Base-by-base conservation (phyloP, 805 yeast genomes). In the Monosporozyma aerobia region DNA sequence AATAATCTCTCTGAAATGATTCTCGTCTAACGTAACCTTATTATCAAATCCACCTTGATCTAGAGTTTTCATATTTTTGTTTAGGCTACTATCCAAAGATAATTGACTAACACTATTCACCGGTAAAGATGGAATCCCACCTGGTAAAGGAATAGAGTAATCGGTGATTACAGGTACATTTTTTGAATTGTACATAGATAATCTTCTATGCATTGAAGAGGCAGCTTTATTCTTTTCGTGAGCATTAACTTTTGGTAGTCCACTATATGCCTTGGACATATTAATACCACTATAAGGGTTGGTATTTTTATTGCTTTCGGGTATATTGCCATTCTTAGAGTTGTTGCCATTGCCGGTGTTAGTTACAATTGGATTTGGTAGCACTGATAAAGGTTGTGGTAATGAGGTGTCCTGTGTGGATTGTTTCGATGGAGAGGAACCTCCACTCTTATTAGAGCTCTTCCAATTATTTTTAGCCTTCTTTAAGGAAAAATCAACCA, bases 151-250 rank as follows among this genome's bases (percentile, higher is more conserved):
- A 53, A 62, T 57, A 6, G 68, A 55, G 49, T 65, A 59, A 46
- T 67, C 68, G 33, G 62, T 29, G 14, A 41, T 25, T 14, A 68
- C 63, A n/a, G 68, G 64, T n/a, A 57, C 60, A 51, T 62, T 58
- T 46, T 60, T 59, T 11, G 63, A 57, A 46, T 70, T 60, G 52
- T 72, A 75, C 33, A 76, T 67, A 2, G 79, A 75, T 54, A 76
- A 64, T 53, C 79, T 61, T 50, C 79, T 61, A 51, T 75, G 75
- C 72, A 73, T 73, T 22, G 73, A 63, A 14, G 69, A 63, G 1
- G 73, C 75, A 54, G 72, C 69, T 57, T 69, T 72, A 33, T 65
- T 72, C 53, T 69, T 67, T 44, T 68, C 72, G 48, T 63, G 63
- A 27, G 67, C 62, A 51, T 64, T 65, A 27, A 72, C 67, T 14